These are phyloP conservation scores for Seiridium cupressi DNA, from an alignment of 2,329 filamentous ascomycete genomes.

Conservation along the genomic window DNA sequence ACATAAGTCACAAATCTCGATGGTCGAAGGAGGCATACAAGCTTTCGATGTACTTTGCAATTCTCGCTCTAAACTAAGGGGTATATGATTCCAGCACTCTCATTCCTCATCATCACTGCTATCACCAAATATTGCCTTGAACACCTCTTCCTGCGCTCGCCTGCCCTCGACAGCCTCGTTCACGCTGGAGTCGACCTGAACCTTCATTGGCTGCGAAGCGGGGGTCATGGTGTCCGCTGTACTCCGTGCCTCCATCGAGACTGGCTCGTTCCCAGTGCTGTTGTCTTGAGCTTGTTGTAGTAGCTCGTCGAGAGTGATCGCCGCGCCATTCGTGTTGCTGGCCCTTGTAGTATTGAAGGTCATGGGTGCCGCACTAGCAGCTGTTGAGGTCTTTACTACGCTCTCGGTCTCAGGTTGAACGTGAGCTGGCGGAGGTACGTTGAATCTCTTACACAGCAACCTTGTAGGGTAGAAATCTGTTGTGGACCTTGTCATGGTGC, in stretches of 20 bases:
- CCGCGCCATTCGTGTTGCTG: slow-evolving; percentile 10
- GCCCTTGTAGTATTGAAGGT: not conserved
- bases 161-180: slow-evolving; percentile 78
- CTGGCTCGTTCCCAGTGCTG: not conserved
- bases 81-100: not conserved
- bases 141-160: slow-evolving; percentile 76
- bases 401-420: slow-evolving; percentile 53
- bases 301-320: slow-evolving; percentile 30
- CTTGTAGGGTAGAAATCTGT: slow-evolving; percentile 76
- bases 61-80: not conserved
- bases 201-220: slow-evolving; percentile 12
- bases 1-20: too few relatives aligned
- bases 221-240: not conserved
- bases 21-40: too few relatives aligned
- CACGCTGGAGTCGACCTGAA: slow-evolving; percentile 64
- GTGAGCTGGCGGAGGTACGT: slow-evolving; percentile 74
- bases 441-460: slow-evolving; percentile 92
- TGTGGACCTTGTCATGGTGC: slow-evolving; percentile 74
- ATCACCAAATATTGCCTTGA: slow-evolving; percentile 91
- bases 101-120: slow-evolving; percentile 65
- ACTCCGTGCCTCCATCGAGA: not conserved
- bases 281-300: slow-evolving; percentile 22
- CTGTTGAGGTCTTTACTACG: slow-evolving; percentile 4
- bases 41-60: too few relatives aligned
- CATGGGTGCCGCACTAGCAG: not conserved